Conservation (phyloP, 1,284 basidiomycete species). For the Rhodotorula sp. region DNA sequence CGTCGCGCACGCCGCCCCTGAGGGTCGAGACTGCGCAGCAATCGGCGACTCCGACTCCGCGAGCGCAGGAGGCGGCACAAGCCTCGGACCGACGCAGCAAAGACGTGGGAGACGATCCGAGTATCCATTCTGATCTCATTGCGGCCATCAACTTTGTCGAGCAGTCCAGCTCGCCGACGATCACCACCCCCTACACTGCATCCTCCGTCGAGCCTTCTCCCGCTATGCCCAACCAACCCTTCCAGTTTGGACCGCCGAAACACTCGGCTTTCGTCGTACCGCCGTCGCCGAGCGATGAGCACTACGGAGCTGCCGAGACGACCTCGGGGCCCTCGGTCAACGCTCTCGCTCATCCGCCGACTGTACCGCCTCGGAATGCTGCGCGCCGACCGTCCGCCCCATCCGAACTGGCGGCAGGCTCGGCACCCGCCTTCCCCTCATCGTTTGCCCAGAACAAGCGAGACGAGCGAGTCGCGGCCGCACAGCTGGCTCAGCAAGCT, state of each 20-base stretch:
- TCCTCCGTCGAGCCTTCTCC: conserved; percentile 27
- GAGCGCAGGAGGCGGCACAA: background rate
- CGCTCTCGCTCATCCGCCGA: background rate
- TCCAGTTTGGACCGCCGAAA: conserved; percentile 31
- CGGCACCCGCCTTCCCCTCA: conserved; percentile 27
- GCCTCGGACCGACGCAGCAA: background rate
- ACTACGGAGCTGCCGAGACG: conserved; percentile 10
- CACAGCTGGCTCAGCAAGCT: conserved; percentile 38
- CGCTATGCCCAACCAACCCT: background rate
- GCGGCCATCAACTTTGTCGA: conserved; percentile 40
- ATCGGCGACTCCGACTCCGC: background rate
- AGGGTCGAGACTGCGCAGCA: background rate
- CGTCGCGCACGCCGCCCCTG: background rate
- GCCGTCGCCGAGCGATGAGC: conserved; percentile 21
- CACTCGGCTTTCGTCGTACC: conserved; percentile 8
- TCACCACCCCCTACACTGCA: conserved; percentile 10
- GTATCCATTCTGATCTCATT: conserved; percentile 36
- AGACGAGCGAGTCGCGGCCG: conserved; percentile 41
- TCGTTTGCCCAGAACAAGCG: conserved; percentile 41
- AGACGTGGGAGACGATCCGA: conserved; percentile 13
- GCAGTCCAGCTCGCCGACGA: conserved; percentile 18
- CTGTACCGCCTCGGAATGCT: background rate
- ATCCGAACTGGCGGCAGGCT: background rate
- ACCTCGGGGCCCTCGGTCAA: background rate
- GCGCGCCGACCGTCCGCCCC: background rate